A percentile compares a stretch with the other conserved stretches of the same genome.
Evolutionary conservation across 441 rosid genomes (phyloP).

Genomic region (Eutrema salsugineum): DNA sequence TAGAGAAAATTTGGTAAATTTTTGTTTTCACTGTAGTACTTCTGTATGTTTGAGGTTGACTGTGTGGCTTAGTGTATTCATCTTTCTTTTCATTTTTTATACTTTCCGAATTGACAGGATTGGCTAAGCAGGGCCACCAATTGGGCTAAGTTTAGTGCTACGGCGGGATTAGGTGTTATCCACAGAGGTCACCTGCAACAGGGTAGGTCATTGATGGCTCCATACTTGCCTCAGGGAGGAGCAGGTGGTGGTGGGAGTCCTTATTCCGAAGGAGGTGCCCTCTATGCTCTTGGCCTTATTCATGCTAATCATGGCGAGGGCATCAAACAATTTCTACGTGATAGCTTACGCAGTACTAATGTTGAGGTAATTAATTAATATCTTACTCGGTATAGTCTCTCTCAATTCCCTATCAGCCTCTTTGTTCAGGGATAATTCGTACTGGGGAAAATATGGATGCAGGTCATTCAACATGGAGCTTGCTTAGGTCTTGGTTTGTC

Average conservation of each 20-base stretch:
- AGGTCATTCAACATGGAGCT: constrained; percentile 99
- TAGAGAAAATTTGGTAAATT: constrained; percentile 83
- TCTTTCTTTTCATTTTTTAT: neutral
- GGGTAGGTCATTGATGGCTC: constrained; percentile 96
- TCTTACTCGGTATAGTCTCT: neutral
- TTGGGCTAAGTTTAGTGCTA: constrained; percentile 99
- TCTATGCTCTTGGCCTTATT: constrained; percentile 93
- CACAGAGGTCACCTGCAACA: constrained; percentile 96
- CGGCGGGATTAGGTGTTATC: constrained; percentile 97
- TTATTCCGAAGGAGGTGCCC: constrained; percentile 97
- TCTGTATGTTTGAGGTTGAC: neutral
- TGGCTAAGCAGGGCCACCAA: constrained; percentile 99
- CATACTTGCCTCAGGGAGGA: constrained; percentile 96
- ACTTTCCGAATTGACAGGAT: constrained; percentile 52
- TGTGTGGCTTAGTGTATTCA: constrained; percentile 2
- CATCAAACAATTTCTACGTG: constrained; percentile 89
- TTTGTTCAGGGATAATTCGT: constrained; percentile 8
- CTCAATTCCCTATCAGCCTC: neutral
- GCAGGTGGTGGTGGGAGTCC: constrained; percentile 96
- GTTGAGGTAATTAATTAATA: constrained; percentile 64
- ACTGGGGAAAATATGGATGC: constrained; percentile 10
- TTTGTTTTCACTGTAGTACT: neutral
- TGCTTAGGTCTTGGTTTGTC: constrained; percentile 99
- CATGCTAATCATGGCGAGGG: constrained; percentile 99
- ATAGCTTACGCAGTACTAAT: constrained; percentile 77